These are phyloP conservation scores for Coemansia sp. DNA, from an alignment of 192 early-diverging fungal genomes.

Conservation along the genomic window DNA sequence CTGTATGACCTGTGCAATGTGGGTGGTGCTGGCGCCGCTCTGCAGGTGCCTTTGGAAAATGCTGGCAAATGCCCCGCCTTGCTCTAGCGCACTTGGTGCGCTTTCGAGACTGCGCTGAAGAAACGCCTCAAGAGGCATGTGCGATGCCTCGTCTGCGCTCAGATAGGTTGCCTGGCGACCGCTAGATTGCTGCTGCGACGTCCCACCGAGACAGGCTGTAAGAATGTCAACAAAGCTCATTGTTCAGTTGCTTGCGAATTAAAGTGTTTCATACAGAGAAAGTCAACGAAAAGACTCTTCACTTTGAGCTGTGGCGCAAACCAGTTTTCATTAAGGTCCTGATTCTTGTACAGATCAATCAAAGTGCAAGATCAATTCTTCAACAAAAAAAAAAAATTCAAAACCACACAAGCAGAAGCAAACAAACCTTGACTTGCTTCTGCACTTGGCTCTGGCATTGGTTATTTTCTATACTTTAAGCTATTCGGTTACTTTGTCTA, in stretches of 20 bases:
- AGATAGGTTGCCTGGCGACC: slow-evolving; percentile 44
- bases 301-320: too few species aligned
- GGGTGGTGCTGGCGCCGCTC: slow-evolving; percentile 15
- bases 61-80: slow-evolving; percentile 32
- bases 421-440: not conserved
- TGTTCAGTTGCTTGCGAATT: not conserved
- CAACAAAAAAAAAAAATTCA: too few species aligned
- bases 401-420: too few species aligned
- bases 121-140: slow-evolving; percentile 49
- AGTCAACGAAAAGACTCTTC: too few species aligned
- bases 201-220: slow-evolving; percentile 32
- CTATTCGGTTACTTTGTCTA: not conserved
- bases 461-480: not conserved
- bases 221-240: slow-evolving; percentile 44
- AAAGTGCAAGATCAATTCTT: too few species aligned
- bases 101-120: slow-evolving; percentile 48
- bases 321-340: too few species aligned
- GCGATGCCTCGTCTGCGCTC: slow-evolving; percentile 43
- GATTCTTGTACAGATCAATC: too few species aligned
- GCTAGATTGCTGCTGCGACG: slow-evolving; percentile 9
- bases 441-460: not conserved
- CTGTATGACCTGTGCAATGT: slow-evolving; percentile 34
- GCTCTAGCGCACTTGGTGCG: slow-evolving; percentile 39
- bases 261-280: not conserved
- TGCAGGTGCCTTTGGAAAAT: slow-evolving; percentile 47